Conservation (phyloP, 768 basidiomycete species). For the Suillus placidus region DNA sequence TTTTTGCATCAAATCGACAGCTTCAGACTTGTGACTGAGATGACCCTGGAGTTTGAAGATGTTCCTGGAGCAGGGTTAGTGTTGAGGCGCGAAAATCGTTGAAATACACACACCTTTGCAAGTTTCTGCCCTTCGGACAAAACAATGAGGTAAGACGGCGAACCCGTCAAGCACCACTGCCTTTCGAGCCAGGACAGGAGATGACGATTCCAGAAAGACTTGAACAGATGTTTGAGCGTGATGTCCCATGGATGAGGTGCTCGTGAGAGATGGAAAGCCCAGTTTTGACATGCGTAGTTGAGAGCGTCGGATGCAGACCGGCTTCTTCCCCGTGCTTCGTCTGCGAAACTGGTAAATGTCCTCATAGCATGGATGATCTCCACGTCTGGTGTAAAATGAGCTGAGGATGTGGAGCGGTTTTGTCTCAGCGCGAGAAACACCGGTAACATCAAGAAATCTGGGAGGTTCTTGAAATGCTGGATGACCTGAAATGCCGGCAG, state of each 20-base stretch:
- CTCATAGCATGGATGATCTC: conserved; percentile 1
- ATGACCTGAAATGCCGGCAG: not conserved
- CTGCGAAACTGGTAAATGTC: not conserved
- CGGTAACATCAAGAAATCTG: conserved; percentile 2
- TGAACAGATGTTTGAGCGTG: not conserved
- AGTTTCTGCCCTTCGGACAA: not conserved
- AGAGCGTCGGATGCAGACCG: not conserved
- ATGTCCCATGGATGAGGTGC: not conserved
- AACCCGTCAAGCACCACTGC: not conserved
- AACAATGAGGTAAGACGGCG: not conserved
- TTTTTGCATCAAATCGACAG: not conserved
- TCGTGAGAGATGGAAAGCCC: not conserved
- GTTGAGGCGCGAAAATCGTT: too few relatives aligned
- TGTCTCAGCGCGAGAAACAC: not conserved
- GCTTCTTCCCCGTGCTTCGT: not conserved
- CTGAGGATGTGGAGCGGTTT: not conserved
- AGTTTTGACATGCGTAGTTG: conserved; percentile 1
- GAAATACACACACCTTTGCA: not conserved
- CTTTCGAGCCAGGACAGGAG: not conserved
- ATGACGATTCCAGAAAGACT: not conserved
- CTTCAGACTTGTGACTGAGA: not conserved
- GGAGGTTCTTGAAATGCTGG: not conserved
- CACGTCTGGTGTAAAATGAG: not conserved
- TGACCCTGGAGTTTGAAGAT: not conserved
- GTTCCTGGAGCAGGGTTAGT: not conserved